Conservation (phyloP, 371 early-diverging fungal genomes). For the Lichtheimia hyalospora region DNA sequence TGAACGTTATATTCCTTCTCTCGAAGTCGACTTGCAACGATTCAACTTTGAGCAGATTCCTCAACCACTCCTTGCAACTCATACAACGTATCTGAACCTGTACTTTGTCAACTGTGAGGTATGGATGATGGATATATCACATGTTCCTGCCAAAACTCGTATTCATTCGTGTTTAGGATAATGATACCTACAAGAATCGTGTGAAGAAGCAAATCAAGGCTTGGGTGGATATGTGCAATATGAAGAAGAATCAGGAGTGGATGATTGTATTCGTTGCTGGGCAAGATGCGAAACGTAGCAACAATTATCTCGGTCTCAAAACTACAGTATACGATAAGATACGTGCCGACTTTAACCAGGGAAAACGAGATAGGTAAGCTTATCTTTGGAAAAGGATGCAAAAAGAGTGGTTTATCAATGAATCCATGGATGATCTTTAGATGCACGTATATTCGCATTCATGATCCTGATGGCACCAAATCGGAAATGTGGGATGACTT, state of each 20-base stretch:
- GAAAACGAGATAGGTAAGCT: conserved; percentile 67
- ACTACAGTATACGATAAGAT: conserved; percentile 84
- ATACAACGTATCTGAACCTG: conserved; percentile 75
- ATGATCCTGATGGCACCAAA: conserved; percentile 60
- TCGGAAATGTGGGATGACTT: conserved; percentile 80
- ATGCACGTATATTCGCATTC: conserved; percentile 61
- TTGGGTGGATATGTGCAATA: conserved; percentile 78
- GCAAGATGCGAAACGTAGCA: conserved; percentile 60
- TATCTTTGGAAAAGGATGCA: not conserved
- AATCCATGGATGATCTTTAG: conserved; percentile 18
- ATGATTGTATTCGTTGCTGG: conserved; percentile 82
- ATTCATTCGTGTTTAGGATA: conserved; percentile 81
- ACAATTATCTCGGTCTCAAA: conserved; percentile 68
- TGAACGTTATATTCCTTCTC: conserved; percentile 54
- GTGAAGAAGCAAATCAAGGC: conserved; percentile 76
- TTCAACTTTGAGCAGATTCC: conserved; percentile 57
- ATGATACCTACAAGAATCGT: conserved; percentile 77
- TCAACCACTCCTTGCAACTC: conserved; percentile 58
- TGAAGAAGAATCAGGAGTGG: conserved; percentile 91
- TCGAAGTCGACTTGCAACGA: conserved; percentile 72
- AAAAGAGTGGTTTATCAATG: not conserved
- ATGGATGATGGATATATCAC: conserved; percentile 41
- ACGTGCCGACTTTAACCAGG: conserved; percentile 80
- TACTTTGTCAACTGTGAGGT: conserved; percentile 85
- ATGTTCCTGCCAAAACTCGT: conserved; percentile 22